Evolutionary conservation across 768 basidiomycete species (phyloP).

Genomic region (Phylloporus sp.): DNA sequence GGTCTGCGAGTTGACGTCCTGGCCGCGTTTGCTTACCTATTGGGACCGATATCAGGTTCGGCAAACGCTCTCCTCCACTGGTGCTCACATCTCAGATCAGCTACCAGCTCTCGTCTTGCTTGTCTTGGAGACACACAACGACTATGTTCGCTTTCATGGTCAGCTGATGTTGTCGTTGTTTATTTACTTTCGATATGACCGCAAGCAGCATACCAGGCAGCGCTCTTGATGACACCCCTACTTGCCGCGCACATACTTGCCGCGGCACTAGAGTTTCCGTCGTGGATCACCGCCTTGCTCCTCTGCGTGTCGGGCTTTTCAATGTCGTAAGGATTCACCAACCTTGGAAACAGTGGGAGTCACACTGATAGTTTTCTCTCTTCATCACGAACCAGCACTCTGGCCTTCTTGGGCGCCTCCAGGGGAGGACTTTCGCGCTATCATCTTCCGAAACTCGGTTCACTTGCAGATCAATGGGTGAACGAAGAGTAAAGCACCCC

Average conservation of each 20-base stretch:
- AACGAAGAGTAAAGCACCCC: constrained; percentile 45
- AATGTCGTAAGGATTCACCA: constrained; percentile 48
- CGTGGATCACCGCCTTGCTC: constrained; percentile 48
- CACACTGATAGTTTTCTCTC: constrained; percentile 13
- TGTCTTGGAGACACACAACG: constrained; percentile 71
- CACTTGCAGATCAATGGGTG: constrained; percentile 65
- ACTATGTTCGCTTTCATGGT: constrained; percentile 79
- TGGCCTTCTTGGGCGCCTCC: constrained; percentile 49
- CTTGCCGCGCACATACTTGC: constrained; percentile 51
- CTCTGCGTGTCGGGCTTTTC: constrained; percentile 39
- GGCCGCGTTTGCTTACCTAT: constrained; percentile 58
- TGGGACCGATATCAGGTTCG: constrained; percentile 72
- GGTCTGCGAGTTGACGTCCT: constrained; percentile 63
- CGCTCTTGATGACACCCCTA: constrained; percentile 61
- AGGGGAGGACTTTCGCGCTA: constrained; percentile 48
- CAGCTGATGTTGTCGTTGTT: constrained; percentile 17
- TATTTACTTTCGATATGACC: constrained; percentile 6
- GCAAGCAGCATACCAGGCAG: constrained; percentile 69
- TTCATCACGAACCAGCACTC: constrained; percentile 1
- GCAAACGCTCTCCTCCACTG: not conserved
- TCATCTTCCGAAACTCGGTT: constrained; percentile 59
- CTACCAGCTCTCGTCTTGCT: constrained; percentile 54
- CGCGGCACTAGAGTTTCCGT: constrained; percentile 48
- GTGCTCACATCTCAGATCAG: not conserved
- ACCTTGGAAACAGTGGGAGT: not conserved